Evolutionary conservation across 2,329 filamentous ascomycete genomes (phyloP).

Genomic region (Lasiodiplodia gonubiensis): DNA sequence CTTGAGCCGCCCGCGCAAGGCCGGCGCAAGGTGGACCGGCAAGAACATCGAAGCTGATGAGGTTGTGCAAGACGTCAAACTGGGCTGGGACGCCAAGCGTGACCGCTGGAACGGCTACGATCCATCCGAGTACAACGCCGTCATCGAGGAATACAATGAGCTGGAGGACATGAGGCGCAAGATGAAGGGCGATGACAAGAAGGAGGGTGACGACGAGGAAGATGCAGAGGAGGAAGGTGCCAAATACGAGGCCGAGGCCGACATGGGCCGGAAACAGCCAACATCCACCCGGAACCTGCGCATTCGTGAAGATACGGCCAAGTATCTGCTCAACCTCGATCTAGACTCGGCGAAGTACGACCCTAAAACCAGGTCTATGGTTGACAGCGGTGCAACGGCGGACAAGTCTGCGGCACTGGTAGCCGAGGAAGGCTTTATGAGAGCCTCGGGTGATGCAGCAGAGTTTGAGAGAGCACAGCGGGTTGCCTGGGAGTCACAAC

Average conservation of each 20-base stretch:
- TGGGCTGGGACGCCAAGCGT: slow-evolving; percentile 96
- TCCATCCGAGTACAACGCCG: slow-evolving; percentile 78
- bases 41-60: slow-evolving; percentile 94
- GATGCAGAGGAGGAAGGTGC: slow-evolving; percentile 62
- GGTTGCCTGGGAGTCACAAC: slow-evolving; percentile 95
- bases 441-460: slow-evolving; percentile 85
- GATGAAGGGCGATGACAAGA: slow-evolving; percentile 47
- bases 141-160: slow-evolving; percentile 89
- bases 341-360: slow-evolving; percentile 97
- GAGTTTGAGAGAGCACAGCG: slow-evolving; percentile 89
- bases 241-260: slow-evolving; percentile 88
- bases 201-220: slow-evolving; percentile 50
- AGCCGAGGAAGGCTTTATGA: slow-evolving; percentile 91
- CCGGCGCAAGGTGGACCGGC: slow-evolving; percentile 90
- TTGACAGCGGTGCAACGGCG: slow-evolving; percentile 79
- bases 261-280: slow-evolving; percentile 93
- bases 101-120: slow-evolving; percentile 99
- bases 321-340: slow-evolving; percentile 93
- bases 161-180: slow-evolving; percentile 74
- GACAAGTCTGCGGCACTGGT: slow-evolving; percentile 83
- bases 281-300: slow-evolving; percentile 90
- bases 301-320: slow-evolving; percentile 94
- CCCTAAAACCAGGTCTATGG: slow-evolving; percentile 90
- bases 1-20: slow-evolving; percentile 82
- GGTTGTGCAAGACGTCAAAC: slow-evolving; percentile 78